A percentile compares a stretch with the other conserved stretches of the same genome.
Conservation (phyloP, 2,329 filamentous ascomycete genomes). For the Monilinia fructicola region DNA sequence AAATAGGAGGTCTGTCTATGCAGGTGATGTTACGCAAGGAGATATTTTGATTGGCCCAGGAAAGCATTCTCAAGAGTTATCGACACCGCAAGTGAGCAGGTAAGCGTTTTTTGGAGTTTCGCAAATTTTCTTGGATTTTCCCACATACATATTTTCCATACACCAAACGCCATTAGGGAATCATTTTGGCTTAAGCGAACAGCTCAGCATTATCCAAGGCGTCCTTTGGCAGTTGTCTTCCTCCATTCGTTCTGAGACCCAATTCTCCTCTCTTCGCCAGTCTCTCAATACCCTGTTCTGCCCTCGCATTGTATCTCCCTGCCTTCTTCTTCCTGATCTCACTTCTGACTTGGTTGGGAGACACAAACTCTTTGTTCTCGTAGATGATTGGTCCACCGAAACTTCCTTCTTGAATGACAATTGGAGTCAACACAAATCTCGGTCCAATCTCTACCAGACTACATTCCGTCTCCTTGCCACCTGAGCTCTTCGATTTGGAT, state of each 20-base stretch:
- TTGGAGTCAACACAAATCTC: constrained; percentile 87
- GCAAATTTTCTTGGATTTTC: constrained; percentile 1
- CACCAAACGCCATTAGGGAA: constrained; percentile 24
- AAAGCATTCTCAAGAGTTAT: not conserved
- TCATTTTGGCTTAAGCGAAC: constrained; percentile 59
- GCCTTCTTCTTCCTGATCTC: constrained; percentile 78
- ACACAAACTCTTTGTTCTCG: constrained; percentile 96
- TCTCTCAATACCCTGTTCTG: constrained; percentile 71
- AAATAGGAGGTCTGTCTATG: not conserved
- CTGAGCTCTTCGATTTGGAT: constrained; percentile 44
- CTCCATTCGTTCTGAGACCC: constrained; percentile 68
- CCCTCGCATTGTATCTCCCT: constrained; percentile 71
- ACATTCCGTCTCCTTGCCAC: constrained; percentile 67
- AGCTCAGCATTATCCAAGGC: constrained; percentile 74
- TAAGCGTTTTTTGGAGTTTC: not conserved
- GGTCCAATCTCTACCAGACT: constrained; percentile 91
- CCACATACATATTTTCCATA: constrained; percentile 18
- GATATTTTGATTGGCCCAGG: not conserved
- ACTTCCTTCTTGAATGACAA: constrained; percentile 90
- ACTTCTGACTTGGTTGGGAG: constrained; percentile 87
- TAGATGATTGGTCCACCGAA: constrained; percentile 97
- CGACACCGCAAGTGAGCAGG: constrained; percentile 7
- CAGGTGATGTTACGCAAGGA: not conserved
- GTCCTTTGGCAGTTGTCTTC: constrained; percentile 61
- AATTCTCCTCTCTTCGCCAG: constrained; percentile 73